These are phyloP conservation scores for Zizania palustris DNA, from an alignment of 202 grass and related monocot genomes.

Conservation along the genomic window DNA sequence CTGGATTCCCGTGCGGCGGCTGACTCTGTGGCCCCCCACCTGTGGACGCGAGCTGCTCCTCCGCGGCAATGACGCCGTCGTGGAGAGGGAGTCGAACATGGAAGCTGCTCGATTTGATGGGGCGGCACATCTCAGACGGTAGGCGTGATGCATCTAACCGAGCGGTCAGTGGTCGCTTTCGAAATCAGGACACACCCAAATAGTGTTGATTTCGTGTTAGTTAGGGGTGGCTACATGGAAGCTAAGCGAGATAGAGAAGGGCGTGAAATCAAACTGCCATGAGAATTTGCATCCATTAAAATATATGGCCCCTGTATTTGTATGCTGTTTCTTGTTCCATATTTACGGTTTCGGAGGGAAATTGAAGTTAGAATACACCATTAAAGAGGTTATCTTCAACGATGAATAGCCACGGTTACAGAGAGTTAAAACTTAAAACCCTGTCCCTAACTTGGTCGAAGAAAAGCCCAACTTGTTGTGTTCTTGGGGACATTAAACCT, in stretches of 20 bases:
- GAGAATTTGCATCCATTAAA: too few species aligned
- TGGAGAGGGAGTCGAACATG: neutral
- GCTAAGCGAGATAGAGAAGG: too few species aligned
- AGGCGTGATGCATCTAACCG: constrained; percentile 40
- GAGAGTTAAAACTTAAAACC: too few species aligned
- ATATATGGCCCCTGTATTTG: too few species aligned
- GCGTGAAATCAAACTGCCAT: too few species aligned
- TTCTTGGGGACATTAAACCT: neutral
- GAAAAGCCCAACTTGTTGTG: constrained; percentile 12
- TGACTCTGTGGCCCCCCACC: neutral
- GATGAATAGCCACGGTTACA: too few species aligned
- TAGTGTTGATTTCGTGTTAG: neutral
- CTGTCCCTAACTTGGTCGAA: neutral
- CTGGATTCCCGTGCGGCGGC: neutral
- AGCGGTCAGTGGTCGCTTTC: neutral
- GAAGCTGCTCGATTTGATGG: neutral
- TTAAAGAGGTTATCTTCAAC: too few species aligned
- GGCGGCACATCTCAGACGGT: neutral
- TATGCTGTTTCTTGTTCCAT: too few species aligned
- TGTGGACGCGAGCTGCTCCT: too few species aligned
- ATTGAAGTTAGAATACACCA: too few species aligned
- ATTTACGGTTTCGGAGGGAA: too few species aligned
- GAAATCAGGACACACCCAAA: constrained; percentile 18
- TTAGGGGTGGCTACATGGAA: neutral
- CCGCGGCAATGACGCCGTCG: neutral